Evolutionary conservation across 768 basidiomycete genomes (phyloP).

Genomic region (Podaxis sp.): DNA sequence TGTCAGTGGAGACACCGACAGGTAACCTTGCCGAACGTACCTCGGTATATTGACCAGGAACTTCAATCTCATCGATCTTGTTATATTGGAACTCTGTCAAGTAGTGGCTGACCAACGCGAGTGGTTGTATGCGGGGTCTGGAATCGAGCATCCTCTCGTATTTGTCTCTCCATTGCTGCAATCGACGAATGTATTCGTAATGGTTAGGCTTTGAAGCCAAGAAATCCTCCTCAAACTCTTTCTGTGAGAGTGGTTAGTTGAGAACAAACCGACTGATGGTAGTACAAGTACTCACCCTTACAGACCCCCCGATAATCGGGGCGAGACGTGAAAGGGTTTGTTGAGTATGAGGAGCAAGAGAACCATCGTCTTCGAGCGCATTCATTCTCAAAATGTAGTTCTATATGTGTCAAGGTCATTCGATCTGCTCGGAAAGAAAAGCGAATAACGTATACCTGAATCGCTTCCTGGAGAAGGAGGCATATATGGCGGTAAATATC

Average conservation of each 20-base stretch:
- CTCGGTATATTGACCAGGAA: slow-evolving; percentile 99
- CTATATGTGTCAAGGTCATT: slow-evolving; percentile 33
- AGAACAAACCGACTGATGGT: neutral
- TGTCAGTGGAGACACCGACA: neutral
- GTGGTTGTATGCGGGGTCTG: slow-evolving; percentile 77
- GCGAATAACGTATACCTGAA: slow-evolving; percentile 54
- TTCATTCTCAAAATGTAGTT: slow-evolving; percentile 71
- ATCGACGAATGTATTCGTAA: slow-evolving; percentile 82
- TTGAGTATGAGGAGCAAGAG: slow-evolving; percentile 53
- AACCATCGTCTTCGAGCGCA: slow-evolving; percentile 66
- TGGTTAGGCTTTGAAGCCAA: slow-evolving; percentile 74
- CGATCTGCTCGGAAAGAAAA: neutral
- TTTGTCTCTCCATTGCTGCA: slow-evolving; percentile 92
- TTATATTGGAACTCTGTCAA: slow-evolving; percentile 97
- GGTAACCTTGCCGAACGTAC: slow-evolving; percentile 36
- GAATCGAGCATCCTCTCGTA: slow-evolving; percentile 85
- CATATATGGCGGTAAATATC: slow-evolving; percentile 91
- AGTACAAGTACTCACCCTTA: slow-evolving; percentile 46
- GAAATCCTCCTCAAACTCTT: slow-evolving; percentile 91
- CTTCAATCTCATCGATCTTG: slow-evolving; percentile 96
- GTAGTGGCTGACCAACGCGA: slow-evolving; percentile 89
- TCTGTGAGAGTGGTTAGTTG: slow-evolving; percentile 40
- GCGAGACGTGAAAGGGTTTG: slow-evolving; percentile 60
- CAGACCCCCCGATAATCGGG: slow-evolving; percentile 52
- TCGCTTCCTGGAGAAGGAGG: slow-evolving; percentile 84